phyloP scores from a whole-genome alignment of 495 filamentous ascomycete genomes.

The Rusavskia elegans region DNA sequence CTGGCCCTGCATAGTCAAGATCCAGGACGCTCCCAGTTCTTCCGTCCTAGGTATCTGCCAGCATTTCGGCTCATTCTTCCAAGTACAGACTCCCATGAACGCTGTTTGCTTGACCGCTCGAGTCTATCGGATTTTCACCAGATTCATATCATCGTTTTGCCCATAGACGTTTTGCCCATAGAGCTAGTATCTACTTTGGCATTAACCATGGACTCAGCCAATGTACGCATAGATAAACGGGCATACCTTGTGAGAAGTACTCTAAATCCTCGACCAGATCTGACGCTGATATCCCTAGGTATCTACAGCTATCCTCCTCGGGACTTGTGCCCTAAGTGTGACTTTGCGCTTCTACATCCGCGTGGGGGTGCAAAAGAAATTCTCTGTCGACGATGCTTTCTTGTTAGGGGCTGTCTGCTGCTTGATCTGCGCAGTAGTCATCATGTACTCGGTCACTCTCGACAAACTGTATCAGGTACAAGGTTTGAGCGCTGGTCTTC shows the following conservation, averaged over 20 bases:
- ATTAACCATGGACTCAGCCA: neutral
- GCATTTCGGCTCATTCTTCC: no score
- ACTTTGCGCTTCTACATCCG: constrained; percentile 9
- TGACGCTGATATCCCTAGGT: neutral
- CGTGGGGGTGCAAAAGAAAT: constrained; percentile 4
- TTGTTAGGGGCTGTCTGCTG: constrained; percentile 8
- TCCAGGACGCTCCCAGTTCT: no score
- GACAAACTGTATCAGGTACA: constrained; percentile 9
- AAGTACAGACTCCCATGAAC: no score
- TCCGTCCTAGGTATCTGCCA: no score
- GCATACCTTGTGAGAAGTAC: neutral
- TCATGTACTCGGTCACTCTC: constrained; percentile 5
- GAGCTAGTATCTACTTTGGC: neutral
- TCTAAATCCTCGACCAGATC: no score
- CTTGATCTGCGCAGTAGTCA: constrained; percentile 4
- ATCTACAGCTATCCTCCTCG: constrained; percentile 5
- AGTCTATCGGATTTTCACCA: no score
- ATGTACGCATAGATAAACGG: neutral
- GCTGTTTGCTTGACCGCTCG: no score
- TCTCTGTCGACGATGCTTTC: constrained; percentile 12
- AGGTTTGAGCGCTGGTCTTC: neutral
- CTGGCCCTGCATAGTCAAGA: no score
- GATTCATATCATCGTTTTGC: neutral
- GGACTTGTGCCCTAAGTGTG: constrained; percentile 1
- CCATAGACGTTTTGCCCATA: neutral